Conservation (phyloP, 2,329 filamentous ascomycete genomes). For the Ophiostoma tasmaniense region DNA sequence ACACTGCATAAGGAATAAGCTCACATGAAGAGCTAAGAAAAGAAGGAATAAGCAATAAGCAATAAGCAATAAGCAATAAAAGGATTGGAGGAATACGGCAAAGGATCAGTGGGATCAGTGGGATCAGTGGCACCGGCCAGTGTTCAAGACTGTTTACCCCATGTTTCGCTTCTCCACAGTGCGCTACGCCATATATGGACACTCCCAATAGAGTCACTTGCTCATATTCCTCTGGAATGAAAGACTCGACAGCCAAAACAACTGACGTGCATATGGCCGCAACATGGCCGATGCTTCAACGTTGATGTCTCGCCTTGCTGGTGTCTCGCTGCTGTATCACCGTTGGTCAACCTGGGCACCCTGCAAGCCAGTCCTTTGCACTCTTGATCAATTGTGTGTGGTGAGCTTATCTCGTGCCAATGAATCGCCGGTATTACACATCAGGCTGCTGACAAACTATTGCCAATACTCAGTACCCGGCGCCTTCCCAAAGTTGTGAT, state of each 20-base stretch:
- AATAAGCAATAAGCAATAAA: too few species aligned
- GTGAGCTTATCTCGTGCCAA: not conserved
- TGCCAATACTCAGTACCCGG: not conserved
- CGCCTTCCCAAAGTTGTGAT: not conserved
- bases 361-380: not conserved
- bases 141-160: slow-evolving; percentile 5
- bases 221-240: too few species aligned
- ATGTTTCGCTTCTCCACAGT: slow-evolving; percentile 17
- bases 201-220: too few species aligned
- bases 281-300: not conserved
- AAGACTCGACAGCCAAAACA: too few species aligned
- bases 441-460: not conserved
- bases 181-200: slow-evolving; percentile 10
- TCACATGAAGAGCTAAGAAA: too few species aligned
- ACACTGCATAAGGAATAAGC: slow-evolving; percentile 2
- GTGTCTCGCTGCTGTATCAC: not conserved
- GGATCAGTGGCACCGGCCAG: not conserved
- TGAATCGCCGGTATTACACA: not conserved
- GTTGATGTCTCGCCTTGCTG: not conserved
- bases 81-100: too few species aligned
- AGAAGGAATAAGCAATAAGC: too few species aligned
- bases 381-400: too few species aligned
- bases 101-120: not conserved
- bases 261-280: too few species aligned
- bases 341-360: not conserved